phyloP scores from a whole-genome alignment of 1,139 yeast genomes.

The Sugiyamaella novakii region DNA sequence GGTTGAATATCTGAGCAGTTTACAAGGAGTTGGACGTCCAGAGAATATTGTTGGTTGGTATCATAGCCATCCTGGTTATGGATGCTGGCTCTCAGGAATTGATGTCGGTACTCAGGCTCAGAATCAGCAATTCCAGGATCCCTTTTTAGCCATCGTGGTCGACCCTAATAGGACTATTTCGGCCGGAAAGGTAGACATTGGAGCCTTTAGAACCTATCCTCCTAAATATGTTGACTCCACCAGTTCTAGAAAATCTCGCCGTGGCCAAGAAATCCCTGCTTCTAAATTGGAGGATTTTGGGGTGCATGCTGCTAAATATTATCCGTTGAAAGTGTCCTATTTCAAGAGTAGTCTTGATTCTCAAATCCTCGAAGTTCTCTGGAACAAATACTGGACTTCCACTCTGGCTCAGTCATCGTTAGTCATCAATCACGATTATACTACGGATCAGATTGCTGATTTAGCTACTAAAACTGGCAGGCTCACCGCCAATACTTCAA shows the following conservation, averaged over 20 bases:
- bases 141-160: conserved; percentile 83
- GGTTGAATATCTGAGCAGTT: conserved; percentile 74
- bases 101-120: conserved; percentile 85
- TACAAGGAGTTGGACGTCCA: conserved; percentile 54
- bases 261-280: conserved; percentile 45
- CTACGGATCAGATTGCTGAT: conserved; percentile 41
- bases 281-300: conserved; percentile 65
- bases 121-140: conserved; percentile 88
- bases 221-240: conserved; percentile 42
- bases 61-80: conserved; percentile 97
- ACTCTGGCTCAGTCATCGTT: conserved; percentile 41
- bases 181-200: conserved; percentile 76
- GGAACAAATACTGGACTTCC: conserved; percentile 56
- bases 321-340: conserved; percentile 65
- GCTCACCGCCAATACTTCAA: conserved; percentile 10
- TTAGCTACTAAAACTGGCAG: conserved; percentile 31
- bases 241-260: conserved; percentile 10
- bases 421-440: conserved; percentile 39
- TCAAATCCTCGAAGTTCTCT: conserved; percentile 49
- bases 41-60: conserved; percentile 80
- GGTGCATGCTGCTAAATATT: conserved; percentile 69
- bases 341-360: conserved; percentile 61
- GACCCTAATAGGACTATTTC: conserved; percentile 75
- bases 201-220: conserved; percentile 85
- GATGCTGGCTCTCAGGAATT: conserved; percentile 89